Evolutionary conservation across 2,329 filamentous ascomycete species (phyloP).

Genomic region (Diplodia sapinea): DNA sequence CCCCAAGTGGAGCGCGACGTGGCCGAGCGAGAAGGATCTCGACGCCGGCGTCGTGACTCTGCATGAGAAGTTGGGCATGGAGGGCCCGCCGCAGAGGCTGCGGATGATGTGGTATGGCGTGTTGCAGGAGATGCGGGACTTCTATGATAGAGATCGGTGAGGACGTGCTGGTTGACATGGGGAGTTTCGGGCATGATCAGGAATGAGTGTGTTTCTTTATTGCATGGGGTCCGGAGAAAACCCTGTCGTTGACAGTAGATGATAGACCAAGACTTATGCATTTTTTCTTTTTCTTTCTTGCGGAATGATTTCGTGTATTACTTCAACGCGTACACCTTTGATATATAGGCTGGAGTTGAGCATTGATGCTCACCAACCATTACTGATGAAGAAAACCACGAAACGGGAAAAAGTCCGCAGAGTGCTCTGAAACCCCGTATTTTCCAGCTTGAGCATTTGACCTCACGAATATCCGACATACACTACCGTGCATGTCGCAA

Average conservation of each 20-base stretch:
- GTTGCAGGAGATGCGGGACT: slow-evolving; percentile 18
- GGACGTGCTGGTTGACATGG: background rate
- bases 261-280: background rate
- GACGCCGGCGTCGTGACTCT: slow-evolving; percentile 44
- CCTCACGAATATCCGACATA: background rate
- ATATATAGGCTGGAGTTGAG: background rate
- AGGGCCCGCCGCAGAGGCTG: slow-evolving; percentile 24
- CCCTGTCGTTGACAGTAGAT: background rate
- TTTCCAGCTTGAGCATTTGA: background rate
- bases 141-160: background rate
- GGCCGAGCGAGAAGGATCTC: slow-evolving; percentile 45
- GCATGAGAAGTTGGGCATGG: slow-evolving; percentile 45
- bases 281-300: background rate
- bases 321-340: background rate
- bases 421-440: background rate
- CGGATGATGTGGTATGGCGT: slow-evolving; percentile 15
- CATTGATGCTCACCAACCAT: background rate
- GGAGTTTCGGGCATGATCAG: background rate
- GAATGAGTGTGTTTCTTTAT: background rate
- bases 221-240: background rate
- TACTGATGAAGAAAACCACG: background rate
- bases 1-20: slow-evolving; percentile 50
- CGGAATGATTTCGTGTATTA: background rate
- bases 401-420: background rate
- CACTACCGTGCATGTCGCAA: background rate